Percentiles rank a stretch among this genome's conserved stretches.
Evolutionary conservation across 345 rosid species (phyloP).

Genomic region (Citropsis articulata): DNA sequence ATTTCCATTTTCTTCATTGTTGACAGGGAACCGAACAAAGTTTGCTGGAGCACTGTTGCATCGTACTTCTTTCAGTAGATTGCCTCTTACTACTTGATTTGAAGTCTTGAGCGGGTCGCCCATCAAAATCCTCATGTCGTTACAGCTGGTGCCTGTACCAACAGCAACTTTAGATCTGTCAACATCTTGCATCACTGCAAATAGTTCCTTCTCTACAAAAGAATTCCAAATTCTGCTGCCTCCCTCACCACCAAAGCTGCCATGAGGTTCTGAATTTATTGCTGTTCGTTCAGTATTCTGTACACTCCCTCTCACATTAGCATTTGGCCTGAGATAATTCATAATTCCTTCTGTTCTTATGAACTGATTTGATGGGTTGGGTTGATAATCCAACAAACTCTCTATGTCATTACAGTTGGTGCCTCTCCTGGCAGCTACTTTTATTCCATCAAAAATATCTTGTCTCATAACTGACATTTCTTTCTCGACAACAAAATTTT

Average conservation of each 20-base stretch:
- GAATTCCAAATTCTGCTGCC: constrained; percentile 21
- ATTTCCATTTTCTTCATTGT: constrained; percentile 2
- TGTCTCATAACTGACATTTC: constrained; percentile 19
- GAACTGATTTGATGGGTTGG: constrained; percentile 16
- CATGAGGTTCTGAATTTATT: constrained; percentile 11
- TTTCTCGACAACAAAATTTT: constrained; percentile 20
- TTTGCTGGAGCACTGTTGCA: constrained; percentile 5
- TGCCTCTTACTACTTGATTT: constrained; percentile 20
- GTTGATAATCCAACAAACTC: constrained; percentile 11
- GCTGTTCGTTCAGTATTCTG: constrained; percentile 19
- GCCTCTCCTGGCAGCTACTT: constrained; percentile 1
- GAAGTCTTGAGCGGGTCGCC: constrained; percentile 14
- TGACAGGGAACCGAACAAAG: neutral
- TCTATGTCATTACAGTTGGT: neutral
- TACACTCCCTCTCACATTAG: constrained; percentile 20
- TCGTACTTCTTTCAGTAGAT: constrained; percentile 5
- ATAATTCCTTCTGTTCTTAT: constrained; percentile 41
- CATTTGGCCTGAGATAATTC: constrained; percentile 38
- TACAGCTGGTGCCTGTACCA: constrained; percentile 2
- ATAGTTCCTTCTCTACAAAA: constrained; percentile 24
- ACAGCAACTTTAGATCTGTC: constrained; percentile 9
- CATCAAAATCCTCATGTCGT: neutral
- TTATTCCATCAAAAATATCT: constrained; percentile 17
- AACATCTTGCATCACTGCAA: constrained; percentile 15
- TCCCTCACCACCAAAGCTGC: constrained; percentile 14